Evolutionary conservation across 768 basidiomycete species (phyloP), one percentile per base, ranked within the genome.

Genomic region (Coprinopsis marcescibilis): DNA sequence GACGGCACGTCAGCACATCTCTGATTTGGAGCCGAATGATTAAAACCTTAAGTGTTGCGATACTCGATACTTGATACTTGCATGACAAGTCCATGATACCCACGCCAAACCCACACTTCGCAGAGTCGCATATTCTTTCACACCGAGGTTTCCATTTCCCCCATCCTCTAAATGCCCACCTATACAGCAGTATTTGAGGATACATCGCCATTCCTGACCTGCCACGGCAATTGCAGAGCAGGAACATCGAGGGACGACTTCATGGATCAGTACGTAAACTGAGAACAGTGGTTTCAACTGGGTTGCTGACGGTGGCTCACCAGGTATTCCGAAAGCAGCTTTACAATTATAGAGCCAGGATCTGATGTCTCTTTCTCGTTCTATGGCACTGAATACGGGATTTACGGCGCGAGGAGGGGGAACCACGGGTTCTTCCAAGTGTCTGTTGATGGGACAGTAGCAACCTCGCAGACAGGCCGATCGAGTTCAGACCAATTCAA

Each of bases 321-420:
- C 17, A 55, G 52, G n/a, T 55, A 54, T 26, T 43, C 51, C 17
- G 21, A 53, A 33, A 52, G 35, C 20, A 50, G 45, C 30, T 59
- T 54, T 43, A 60, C 59, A 5, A 49, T 56, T 3, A 70, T 67
- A n/a, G 57, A 65, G 23, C 54, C 60, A 11, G 58, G 57, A 6
- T 63, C 62, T 1, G 40, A 52, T 3, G 62, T 56, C 2, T 51
- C 58, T 0, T 64, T 73, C 47, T 38, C 25, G 21, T 73, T 71
- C 58, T 68, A 69, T 39, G 72, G 71, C 3, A 66, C 67, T 2
- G 55, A 53, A 14, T 43, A 71, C 23, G 59, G 56, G 46, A 56
- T 74, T n/a, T 71, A 62, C 33, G 73, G 73, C 3, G 60, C 71
- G 1, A 65, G 62, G 35, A 62, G 72, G 11, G 6, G 20, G 3